Evolutionary conservation across 1,139 yeast species (phyloP).

Genomic region (Blastobotrys ciferrii): DNA sequence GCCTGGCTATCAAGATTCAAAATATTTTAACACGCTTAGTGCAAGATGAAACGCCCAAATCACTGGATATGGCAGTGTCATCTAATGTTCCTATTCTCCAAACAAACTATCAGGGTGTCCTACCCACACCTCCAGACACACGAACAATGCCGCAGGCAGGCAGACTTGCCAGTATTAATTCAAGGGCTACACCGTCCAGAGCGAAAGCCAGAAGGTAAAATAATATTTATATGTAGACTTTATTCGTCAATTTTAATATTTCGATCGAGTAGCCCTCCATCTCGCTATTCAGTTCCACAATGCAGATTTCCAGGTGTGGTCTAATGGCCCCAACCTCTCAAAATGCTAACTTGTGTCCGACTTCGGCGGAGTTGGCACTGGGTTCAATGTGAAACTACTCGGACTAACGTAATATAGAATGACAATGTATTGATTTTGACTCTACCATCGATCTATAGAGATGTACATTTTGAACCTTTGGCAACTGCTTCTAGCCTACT

Average conservation of each 20-base stretch:
- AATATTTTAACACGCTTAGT: conserved; percentile 50
- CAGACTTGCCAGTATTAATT: conserved; percentile 6
- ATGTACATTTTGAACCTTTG: too few relatives aligned
- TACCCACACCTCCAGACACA: conserved; percentile 56
- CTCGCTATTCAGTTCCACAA: too few relatives aligned
- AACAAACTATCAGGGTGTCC: conserved; percentile 72
- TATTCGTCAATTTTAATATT: not conserved
- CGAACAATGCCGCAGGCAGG: conserved; percentile 16
- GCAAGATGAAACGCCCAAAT: conserved; percentile 30
- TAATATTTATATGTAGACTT: not conserved
- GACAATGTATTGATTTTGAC: too few relatives aligned
- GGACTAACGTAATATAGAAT: too few relatives aligned
- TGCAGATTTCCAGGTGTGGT: too few relatives aligned
- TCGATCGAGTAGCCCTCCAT: not conserved
- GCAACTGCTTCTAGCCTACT: conserved; percentile 1
- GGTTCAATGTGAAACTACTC: too few relatives aligned
- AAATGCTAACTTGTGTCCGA: too few relatives aligned
- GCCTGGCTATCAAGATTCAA: conserved; percentile 50
- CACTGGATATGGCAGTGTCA: conserved; percentile 30
- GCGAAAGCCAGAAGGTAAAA: conserved; percentile 3
- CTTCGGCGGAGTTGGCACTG: too few relatives aligned
- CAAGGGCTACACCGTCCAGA: conserved; percentile 3
- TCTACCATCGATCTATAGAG: too few relatives aligned
- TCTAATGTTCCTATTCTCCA: conserved; percentile 62
- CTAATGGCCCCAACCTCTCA: too few relatives aligned